A percentile compares a stretch with the other conserved stretches of the same genome.
These are phyloP conservation scores for Skeletonema tropicum DNA, from an alignment of 108 stramenopile species.

Conservation along the genomic window DNA sequence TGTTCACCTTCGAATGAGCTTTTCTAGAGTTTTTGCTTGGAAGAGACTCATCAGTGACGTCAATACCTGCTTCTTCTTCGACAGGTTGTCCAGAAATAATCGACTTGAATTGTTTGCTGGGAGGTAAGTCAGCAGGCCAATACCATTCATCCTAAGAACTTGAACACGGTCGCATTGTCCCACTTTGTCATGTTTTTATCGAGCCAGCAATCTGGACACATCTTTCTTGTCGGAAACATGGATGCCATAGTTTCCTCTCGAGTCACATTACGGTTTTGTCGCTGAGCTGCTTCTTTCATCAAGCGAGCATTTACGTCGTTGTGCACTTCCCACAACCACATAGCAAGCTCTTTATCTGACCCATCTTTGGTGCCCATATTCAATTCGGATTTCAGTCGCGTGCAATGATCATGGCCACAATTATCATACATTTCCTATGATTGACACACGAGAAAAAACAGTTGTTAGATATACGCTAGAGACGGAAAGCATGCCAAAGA, in stretches of 20 bases:
- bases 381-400: constrained; percentile 24
- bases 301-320: constrained; percentile 39
- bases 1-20: neutral
- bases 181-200: constrained; percentile 31
- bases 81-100: constrained; percentile 18
- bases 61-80: neutral
- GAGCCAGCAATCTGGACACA: constrained; percentile 46
- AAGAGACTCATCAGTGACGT: neutral
- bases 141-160: constrained; percentile 38
- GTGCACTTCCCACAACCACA: constrained; percentile 40
- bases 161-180: constrained; percentile 25
- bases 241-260: constrained; percentile 27
- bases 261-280: constrained; percentile 36
- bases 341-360: constrained; percentile 16
- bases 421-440: constrained; percentile 35
- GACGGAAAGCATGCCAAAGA: neutral
- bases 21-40: neutral
- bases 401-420: constrained; percentile 48
- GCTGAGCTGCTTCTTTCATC: constrained; percentile 42
- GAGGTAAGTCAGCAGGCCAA: constrained; percentile 29
- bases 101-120: constrained; percentile 19
- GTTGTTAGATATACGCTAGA: neutral
- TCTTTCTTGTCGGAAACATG: constrained; percentile 36
- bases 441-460: constrained; percentile 4
- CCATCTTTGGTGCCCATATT: constrained; percentile 15